Evolutionary conservation across 1,284 basidiomycete genomes (phyloP), one percentile per base, ranked within the genome.

Genomic region (Schizophyllum amplum): DNA sequence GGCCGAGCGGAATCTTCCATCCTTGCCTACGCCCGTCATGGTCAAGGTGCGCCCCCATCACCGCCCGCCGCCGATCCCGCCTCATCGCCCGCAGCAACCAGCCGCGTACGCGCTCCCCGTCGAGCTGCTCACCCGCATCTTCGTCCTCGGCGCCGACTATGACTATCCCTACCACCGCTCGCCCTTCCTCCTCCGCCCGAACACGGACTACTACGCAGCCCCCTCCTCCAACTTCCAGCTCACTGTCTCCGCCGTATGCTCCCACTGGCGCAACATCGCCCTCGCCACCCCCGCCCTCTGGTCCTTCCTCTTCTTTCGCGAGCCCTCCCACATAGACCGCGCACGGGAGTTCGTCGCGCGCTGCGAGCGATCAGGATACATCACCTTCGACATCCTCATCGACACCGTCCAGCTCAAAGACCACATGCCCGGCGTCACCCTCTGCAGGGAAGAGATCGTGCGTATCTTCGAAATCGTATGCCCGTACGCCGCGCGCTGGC

Each of bases 71-170:
- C 33, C 33, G 33, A 42, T 42, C 33, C 33, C 33, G 33, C 33
- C 33, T 42, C 33, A 42, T 42, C 33, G 33, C 33, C 33, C 33
- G 33, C 33, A 42, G 33, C 11, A 42, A 42, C 13, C 33, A 50
- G 67, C 69, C 63, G 73, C 81, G 47, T 67, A 77, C 62, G 61
- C 69, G 13, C 74, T 84, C 55, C 82, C 82, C 46, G 75, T 80
- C 57, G 82, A 84, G 65, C 73, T 83, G 59, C 69, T 84, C 60
- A 69, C 76, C 49, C 70, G 75, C 47, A 74, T 84, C 24, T 82
- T 83, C 66, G 61, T 74, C 56, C 70, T 82, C 21, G 81, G 81
- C 54, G 71, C 74, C 46, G 61, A 64, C 24, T 65, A 66, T 57
- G 72, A 75, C 58, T 67, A 70, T 42, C 71, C 71, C 1, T 74